phyloP scores from a whole-genome alignment of 805 yeast genomes.

The Saccharomycopsis sp. region DNA sequence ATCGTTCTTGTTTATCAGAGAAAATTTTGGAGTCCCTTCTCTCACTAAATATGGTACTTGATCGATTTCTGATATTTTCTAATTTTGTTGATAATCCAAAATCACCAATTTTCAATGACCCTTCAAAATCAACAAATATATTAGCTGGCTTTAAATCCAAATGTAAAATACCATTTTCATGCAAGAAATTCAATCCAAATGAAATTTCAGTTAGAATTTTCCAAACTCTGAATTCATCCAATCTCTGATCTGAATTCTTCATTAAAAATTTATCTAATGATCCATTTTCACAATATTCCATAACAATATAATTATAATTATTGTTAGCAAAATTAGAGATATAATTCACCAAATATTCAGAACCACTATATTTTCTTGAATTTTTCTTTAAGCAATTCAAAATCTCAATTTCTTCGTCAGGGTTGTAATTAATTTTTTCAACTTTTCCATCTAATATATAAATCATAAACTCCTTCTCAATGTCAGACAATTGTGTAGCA shows the following conservation, averaged over 20 bases:
- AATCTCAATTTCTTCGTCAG: constrained; percentile 31
- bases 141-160: constrained; percentile 94
- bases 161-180: constrained; percentile 68
- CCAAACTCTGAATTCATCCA: constrained; percentile 98
- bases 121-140: constrained; percentile 90
- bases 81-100: constrained; percentile 81
- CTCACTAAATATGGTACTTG: background rate
- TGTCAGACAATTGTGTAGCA: constrained; percentile 8
- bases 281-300: constrained; percentile 94
- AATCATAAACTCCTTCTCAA: constrained; percentile 12
- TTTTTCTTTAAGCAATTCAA: constrained; percentile 27
- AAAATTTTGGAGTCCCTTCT: constrained; percentile 8
- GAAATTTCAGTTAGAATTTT: constrained; percentile 85
- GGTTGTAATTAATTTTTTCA: constrained; percentile 8
- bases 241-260: constrained; percentile 45
- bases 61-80: background rate
- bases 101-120: constrained; percentile 89
- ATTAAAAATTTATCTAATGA: constrained; percentile 73
- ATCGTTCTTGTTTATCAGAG: background rate
- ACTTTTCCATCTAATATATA: constrained; percentile 3
- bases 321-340: constrained; percentile 15
- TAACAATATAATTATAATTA: constrained; percentile 61
- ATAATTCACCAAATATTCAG: constrained; percentile 19
- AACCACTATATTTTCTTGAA: constrained; percentile 11
- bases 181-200: constrained; percentile 75